phyloP scores from a whole-genome alignment of 805 yeast species.

The Scheffersomyces spartinae region DNA sequence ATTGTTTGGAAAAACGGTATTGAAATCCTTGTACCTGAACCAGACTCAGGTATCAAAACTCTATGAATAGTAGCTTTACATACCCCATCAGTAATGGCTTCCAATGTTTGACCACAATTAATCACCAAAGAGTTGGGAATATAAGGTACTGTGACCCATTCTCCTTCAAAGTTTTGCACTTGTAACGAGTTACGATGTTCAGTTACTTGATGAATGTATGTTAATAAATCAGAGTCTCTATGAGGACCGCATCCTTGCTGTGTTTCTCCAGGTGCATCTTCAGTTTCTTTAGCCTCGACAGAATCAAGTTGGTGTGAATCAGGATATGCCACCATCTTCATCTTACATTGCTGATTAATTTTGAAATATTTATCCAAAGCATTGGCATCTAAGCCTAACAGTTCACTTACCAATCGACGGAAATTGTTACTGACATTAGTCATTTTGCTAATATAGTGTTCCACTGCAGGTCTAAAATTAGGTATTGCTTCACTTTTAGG shows the following conservation, averaged over 20 bases:
- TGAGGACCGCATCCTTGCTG: constrained; percentile 57
- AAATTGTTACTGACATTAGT: constrained; percentile 30
- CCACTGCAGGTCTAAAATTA: constrained; percentile 28
- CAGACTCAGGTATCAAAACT: constrained; percentile 33
- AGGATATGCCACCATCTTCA: constrained; percentile 51
- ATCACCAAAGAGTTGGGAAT: constrained; percentile 39
- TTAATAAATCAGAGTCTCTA: constrained; percentile 52
- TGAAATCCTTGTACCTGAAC: constrained; percentile 27
- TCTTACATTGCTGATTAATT: constrained; percentile 37
- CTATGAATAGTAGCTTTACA: constrained; percentile 51
- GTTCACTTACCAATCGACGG: constrained; percentile 39
- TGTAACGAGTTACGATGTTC: constrained; percentile 38
- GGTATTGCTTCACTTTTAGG: constrained; percentile 33
- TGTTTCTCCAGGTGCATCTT: constrained; percentile 19
- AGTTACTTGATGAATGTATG: constrained; percentile 49
- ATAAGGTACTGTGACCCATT: constrained; percentile 47
- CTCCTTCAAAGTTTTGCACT: constrained; percentile 42
- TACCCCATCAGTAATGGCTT: constrained; percentile 45
- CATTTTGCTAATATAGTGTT: constrained; percentile 34
- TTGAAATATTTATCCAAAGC: constrained; percentile 39
- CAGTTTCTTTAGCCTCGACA: constrained; percentile 10
- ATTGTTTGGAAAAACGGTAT: constrained; percentile 39
- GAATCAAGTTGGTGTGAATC: constrained; percentile 18
- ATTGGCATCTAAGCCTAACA: constrained; percentile 36
- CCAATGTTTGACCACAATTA: constrained; percentile 50